Evolutionary conservation across 164 flowering plant species (phyloP).

Genomic region (Warburgia ugandensis): DNA sequence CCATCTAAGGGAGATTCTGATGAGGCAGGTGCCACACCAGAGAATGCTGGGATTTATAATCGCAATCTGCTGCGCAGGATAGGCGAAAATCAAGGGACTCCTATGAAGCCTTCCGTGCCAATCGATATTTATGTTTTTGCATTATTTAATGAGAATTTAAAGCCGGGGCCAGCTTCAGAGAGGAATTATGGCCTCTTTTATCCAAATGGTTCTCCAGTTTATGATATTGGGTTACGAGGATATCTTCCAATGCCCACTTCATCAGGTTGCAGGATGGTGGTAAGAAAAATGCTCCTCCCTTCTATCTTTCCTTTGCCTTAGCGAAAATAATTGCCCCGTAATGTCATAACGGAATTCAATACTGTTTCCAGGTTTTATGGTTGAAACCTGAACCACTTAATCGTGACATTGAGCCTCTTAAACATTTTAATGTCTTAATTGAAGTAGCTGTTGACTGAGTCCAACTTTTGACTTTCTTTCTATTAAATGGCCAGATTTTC

Average conservation of each 20-base stretch:
- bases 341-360: neutral
- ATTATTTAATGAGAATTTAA: constrained; percentile 80
- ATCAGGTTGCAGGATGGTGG: constrained; percentile 21
- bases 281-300: neutral
- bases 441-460: too few species aligned
- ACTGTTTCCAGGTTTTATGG: neutral
- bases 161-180: constrained; percentile 89
- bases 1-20: constrained; percentile 79
- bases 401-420: too few species aligned
- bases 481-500: too few species aligned
- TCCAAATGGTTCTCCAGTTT: constrained; percentile 74
- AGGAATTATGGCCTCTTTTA: constrained; percentile 85
- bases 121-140: constrained; percentile 76
- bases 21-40: constrained; percentile 72
- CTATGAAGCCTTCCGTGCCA: constrained; percentile 61
- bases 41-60: constrained; percentile 73
- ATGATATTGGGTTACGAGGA: constrained; percentile 57
- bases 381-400: too few species aligned
- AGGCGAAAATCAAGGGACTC: constrained; percentile 57
- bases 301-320: neutral
- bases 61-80: constrained; percentile 56
- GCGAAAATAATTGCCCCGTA: too few species aligned
- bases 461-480: too few species aligned
- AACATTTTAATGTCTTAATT: too few species aligned
- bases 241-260: constrained; percentile 33